phyloP scores from a whole-genome alignment of 768 basidiomycete genomes.

The Lactarius trivialis region DNA sequence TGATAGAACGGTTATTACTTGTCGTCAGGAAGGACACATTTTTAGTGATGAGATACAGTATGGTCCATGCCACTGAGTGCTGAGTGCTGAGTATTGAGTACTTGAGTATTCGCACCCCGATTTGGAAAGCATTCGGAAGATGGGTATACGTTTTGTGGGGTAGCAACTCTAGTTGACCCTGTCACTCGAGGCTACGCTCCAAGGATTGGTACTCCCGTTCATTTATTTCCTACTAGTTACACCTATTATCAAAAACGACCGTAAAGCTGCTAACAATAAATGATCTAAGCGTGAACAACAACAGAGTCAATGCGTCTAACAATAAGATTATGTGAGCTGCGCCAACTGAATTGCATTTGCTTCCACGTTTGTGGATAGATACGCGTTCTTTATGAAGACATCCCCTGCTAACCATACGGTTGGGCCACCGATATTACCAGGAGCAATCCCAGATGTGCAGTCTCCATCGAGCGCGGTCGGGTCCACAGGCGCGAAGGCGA shows the following conservation, averaged over 20 bases:
- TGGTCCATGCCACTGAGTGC: no score
- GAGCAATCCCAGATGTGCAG: slow-evolving; percentile 65
- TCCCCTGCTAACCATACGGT: slow-evolving; percentile 70
- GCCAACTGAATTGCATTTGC: slow-evolving; percentile 58
- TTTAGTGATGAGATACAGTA: no score
- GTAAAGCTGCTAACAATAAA: neutral
- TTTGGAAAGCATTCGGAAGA: neutral
- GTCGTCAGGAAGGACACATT: no score
- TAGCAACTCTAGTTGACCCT: neutral
- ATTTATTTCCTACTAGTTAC: neutral
- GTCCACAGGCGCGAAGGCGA: slow-evolving; percentile 50
- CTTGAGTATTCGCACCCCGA: neutral
- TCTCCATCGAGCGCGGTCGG: slow-evolving; percentile 47
- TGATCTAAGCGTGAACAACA: neutral
- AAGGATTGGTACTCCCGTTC: neutral
- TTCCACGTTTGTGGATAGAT: slow-evolving; percentile 56
- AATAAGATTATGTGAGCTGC: slow-evolving; percentile 36
- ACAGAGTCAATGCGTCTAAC: neutral
- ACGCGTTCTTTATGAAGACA: slow-evolving; percentile 72
- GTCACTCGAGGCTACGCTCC: neutral
- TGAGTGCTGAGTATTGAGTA: no score
- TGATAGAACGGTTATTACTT: no score
- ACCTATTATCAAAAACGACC: neutral
- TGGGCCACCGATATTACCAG: slow-evolving; percentile 51
- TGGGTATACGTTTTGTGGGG: neutral